A percentile compares a stretch with the other conserved stretches of the same genome.
These are phyloP conservation scores for Vitis hybrid DNA, from an alignment of 177 flowering plant species.

Conservation along the genomic window DNA sequence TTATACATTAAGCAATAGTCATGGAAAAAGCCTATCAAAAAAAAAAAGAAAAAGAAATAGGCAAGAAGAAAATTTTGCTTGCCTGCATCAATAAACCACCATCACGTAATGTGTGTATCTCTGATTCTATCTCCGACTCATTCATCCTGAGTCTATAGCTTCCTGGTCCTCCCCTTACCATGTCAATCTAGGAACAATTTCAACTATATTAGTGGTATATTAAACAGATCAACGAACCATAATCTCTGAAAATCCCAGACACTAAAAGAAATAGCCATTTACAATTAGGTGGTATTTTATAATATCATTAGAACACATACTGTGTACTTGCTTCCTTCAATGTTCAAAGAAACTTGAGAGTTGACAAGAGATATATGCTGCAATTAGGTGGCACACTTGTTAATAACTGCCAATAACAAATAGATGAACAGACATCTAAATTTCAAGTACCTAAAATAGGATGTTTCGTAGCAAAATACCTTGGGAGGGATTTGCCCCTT, in stretches of 20 bases:
- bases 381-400: slow-evolving; percentile 18
- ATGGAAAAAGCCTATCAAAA: background rate
- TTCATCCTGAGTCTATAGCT: slow-evolving; percentile 88
- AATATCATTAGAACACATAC: slow-evolving; percentile 37
- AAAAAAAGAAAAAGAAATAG: background rate
- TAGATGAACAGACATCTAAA: background rate
- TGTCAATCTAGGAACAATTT: slow-evolving; percentile 58
- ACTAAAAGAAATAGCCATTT: background rate
- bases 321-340: slow-evolving; percentile 98
- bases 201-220: background rate
- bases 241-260: background rate
- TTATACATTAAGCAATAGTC: background rate
- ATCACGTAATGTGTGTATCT: slow-evolving; percentile 96
- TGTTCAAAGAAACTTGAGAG: slow-evolving; percentile 88
- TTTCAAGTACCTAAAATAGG: background rate
- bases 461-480: slow-evolving; percentile 42
- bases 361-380: slow-evolving; percentile 97
- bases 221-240: background rate
- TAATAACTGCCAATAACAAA: background rate
- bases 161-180: slow-evolving; percentile 94
- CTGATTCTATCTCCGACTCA: slow-evolving; percentile 90
- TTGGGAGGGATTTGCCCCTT: slow-evolving; percentile 99
- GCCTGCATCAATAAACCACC: slow-evolving; percentile 99
- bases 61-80: slow-evolving; percentile 21
- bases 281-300: background rate